Evolutionary conservation across 176 grass and related monocot genomes (phyloP), one percentile per base, ranked within the genome.

Genomic region (Thalia dealbata): DNA sequence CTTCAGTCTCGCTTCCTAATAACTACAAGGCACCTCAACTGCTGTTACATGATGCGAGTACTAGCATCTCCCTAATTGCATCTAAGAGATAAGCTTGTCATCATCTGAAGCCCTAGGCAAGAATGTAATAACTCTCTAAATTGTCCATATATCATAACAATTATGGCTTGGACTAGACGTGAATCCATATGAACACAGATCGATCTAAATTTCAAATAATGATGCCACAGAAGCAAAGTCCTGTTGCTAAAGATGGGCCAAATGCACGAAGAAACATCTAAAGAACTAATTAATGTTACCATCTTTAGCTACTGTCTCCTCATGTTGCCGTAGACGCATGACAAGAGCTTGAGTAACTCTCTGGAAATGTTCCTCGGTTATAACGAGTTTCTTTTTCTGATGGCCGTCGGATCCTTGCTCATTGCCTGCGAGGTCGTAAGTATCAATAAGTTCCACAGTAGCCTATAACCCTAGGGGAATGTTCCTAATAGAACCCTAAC

Each of bases 291-390:
- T 85, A 86, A 3, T 3, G 44, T 25, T 93, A 97, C 95, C 95
- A 51, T 93, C 87, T 86, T 83, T 81, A 76, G 50, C 54, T 38
- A 97, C 77, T 38, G 85, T 66, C 51, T 97, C 89, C 81, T 99
- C 95, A 10, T 99, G 87, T 76, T 91, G 95, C 19, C 81, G 78
- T 58, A 99, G 71, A 42, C 77, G 70, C 95, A 99, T 91, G 21
- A 99, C 76, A 35, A 99, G 86, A 77, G 90, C 90, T 79, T 92
- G 95, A 27, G 90, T 99, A 70, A 99, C 86, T 77, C 83, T 84
- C 85, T 99, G 90, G 75, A 99, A 91, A 73, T 93, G 85, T 62
- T 99, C 95, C 86, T 99, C 95, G 6, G 95, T 93, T 75, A 99
- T 93, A 82, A 91, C 90, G 67, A 99, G 67, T 52, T 92, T 92